Conservation (phyloP, 2,329 filamentous ascomycete genomes). For the Rugonectria rugulosa region DNA sequence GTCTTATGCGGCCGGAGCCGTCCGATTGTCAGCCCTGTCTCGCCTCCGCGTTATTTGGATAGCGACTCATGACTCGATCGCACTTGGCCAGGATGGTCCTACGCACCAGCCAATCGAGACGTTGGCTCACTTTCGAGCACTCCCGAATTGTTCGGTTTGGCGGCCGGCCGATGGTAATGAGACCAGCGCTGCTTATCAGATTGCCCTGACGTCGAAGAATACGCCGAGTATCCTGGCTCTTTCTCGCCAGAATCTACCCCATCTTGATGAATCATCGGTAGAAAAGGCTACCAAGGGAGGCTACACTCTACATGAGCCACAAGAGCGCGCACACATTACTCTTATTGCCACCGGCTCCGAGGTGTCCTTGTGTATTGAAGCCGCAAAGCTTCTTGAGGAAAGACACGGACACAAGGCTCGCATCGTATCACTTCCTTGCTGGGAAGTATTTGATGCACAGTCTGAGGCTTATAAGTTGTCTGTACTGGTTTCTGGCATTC, state of each 20-base stretch:
- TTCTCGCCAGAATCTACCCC: slow-evolving; percentile 97
- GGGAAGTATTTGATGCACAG: slow-evolving; percentile 95
- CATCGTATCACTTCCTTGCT: slow-evolving; percentile 95
- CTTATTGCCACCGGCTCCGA: slow-evolving; percentile 96
- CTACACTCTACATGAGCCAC: slow-evolving; percentile 88
- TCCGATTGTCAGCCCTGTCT: slow-evolving; percentile 92
- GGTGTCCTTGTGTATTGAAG: slow-evolving; percentile 91
- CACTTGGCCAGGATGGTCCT: slow-evolving; percentile 97
- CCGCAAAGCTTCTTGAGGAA: slow-evolving; percentile 90
- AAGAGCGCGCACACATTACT: slow-evolving; percentile 83
- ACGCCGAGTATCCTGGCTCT: slow-evolving; percentile 94
- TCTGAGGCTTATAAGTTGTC: slow-evolving; percentile 93
- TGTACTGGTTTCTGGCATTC: slow-evolving; percentile 92
- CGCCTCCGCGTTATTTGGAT: slow-evolving; percentile 93
- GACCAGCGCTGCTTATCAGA: slow-evolving; percentile 96
- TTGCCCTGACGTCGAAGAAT: slow-evolving; percentile 86
- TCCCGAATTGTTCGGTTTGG: slow-evolving; percentile 99
- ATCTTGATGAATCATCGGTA: slow-evolving; percentile 93
- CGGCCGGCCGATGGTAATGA: slow-evolving; percentile 98
- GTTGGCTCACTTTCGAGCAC: slow-evolving; percentile 95
- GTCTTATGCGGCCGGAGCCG: slow-evolving; percentile 93
- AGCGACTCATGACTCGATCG: slow-evolving; percentile 98
- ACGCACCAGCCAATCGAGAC: slow-evolving; percentile 99
- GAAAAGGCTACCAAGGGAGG: slow-evolving; percentile 93
- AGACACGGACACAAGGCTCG: slow-evolving; percentile 87